Evolutionary conservation across 495 filamentous ascomycete species (phyloP).

Genomic region (Sabuloglossum arenarium): DNA sequence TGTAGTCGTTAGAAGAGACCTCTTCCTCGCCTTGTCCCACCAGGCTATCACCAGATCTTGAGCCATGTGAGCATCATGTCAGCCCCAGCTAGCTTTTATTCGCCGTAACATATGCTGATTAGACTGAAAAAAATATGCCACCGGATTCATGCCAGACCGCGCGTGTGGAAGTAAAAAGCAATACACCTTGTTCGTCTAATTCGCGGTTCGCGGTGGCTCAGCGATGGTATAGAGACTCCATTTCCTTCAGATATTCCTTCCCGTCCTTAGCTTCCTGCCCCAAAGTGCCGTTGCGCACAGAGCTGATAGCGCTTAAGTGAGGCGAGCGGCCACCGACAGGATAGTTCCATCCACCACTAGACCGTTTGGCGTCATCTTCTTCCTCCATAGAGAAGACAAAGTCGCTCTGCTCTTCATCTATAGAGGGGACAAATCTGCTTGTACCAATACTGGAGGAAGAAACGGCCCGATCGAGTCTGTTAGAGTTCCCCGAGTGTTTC

Average conservation of each 20-base stretch:
- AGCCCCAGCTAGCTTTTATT: neutral
- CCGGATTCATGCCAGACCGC: neutral
- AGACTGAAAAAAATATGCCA: neutral
- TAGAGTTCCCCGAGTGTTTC: neutral
- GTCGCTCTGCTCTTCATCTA: constrained; percentile 49
- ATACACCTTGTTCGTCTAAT: neutral
- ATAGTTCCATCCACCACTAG: constrained; percentile 14
- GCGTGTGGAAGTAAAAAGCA: neutral
- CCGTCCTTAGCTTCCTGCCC: neutral
- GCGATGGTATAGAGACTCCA: constrained; percentile 2
- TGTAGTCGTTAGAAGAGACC: neutral
- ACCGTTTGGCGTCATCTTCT: constrained; percentile 32
- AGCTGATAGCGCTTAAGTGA: constrained; percentile 3
- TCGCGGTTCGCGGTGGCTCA: neutral
- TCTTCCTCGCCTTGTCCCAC: neutral
- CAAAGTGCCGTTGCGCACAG: neutral
- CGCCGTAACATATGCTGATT: neutral
- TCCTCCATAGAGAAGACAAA: constrained; percentile 65
- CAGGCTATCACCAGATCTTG: neutral
- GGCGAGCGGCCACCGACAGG: constrained; percentile 4
- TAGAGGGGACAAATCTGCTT: constrained; percentile 12
- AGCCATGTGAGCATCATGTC: neutral
- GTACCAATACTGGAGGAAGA: constrained; percentile 16
- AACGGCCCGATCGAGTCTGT: constrained; percentile 12
- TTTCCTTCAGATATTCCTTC: neutral